Conservation (phyloP, 2,329 filamentous ascomycete species). For the Aspergillus sp. region DNA sequence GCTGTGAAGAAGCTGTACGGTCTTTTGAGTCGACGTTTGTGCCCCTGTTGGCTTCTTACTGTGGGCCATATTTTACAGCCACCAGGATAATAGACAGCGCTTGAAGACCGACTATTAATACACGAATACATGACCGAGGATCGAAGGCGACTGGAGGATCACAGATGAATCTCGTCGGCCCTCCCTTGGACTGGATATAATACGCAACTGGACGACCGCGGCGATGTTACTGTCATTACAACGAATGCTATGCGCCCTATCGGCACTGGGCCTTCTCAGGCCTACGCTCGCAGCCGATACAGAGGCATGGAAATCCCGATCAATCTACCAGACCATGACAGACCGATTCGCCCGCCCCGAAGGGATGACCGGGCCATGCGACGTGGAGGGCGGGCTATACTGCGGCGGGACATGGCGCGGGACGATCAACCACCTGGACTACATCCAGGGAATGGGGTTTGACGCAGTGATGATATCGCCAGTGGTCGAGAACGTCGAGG, state of each 20-base stretch:
- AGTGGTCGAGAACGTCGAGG: slow-evolving; percentile 31
- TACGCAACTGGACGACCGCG: too few relatives aligned
- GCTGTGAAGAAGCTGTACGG: too few relatives aligned
- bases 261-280: slow-evolving; percentile 3
- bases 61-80: too few relatives aligned
- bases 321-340: slow-evolving; percentile 40
- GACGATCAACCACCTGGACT: slow-evolving; percentile 41
- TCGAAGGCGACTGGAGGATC: too few relatives aligned
- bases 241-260: slow-evolving; percentile 4
- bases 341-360: slow-evolving; percentile 39
- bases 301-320: slow-evolving; percentile 31
- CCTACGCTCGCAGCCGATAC: slow-evolving; percentile 15
- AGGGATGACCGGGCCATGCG: slow-evolving; percentile 23
- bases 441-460: slow-evolving; percentile 43
- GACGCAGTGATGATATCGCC: slow-evolving; percentile 40
- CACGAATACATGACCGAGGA: too few relatives aligned
- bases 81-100: too few relatives aligned
- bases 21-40: too few relatives aligned
- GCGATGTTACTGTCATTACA: slow-evolving; percentile 1
- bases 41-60: too few relatives aligned
- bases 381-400: slow-evolving; percentile 26
- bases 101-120: too few relatives aligned
- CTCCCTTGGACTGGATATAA: too few relatives aligned
- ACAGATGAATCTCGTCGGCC: too few relatives aligned
- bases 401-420: slow-evolving; percentile 46